These are phyloP conservation scores for Phytopythium boreale DNA, from an alignment of 352 stramenopile genomes.

Conservation along the genomic window DNA sequence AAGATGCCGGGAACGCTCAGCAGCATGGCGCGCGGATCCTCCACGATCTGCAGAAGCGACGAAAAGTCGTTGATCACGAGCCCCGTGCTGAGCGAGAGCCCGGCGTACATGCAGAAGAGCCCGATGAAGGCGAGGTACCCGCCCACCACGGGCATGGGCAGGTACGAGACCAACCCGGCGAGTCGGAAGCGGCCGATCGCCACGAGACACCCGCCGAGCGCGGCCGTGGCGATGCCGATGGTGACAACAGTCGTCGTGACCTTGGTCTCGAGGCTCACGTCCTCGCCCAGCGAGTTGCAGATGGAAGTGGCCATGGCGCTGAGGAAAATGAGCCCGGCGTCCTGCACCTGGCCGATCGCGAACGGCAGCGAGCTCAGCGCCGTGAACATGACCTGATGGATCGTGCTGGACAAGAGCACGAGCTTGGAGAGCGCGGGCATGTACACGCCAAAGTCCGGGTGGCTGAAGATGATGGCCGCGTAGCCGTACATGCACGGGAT, in stretches of 20 bases:
- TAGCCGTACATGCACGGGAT: slow-evolving; percentile 95
- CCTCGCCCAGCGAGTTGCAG: slow-evolving; percentile 69
- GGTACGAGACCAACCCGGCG: slow-evolving; percentile 93
- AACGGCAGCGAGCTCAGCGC: slow-evolving; percentile 93
- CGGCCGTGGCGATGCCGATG: slow-evolving; percentile 88
- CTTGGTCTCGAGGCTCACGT: slow-evolving; percentile 64
- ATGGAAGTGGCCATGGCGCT: slow-evolving; percentile 92
- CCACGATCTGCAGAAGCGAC: slow-evolving; percentile 72
- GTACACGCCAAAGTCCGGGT: slow-evolving; percentile 86
- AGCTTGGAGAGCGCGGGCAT: slow-evolving; percentile 94
- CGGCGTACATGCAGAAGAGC: slow-evolving; percentile 94
- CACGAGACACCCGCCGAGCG: slow-evolving; percentile 93
- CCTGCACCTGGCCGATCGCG: slow-evolving; percentile 97
- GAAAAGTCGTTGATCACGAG: slow-evolving; percentile 87
- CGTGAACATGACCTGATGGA: slow-evolving; percentile 93
- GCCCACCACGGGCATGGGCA: slow-evolving; percentile 96
- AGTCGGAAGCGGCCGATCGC: slow-evolving; percentile 93
- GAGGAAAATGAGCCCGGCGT: slow-evolving; percentile 98
- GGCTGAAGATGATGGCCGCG: slow-evolving; percentile 94
- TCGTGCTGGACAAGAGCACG: slow-evolving; percentile 93
- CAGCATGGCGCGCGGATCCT: slow-evolving; percentile 59
- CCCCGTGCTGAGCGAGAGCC: slow-evolving; percentile 90
- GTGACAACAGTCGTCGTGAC: slow-evolving; percentile 94
- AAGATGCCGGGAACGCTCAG: slow-evolving; percentile 85
- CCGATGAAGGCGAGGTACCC: slow-evolving; percentile 98